Conservation (phyloP, 179 eudicot genomes). For the Drosera spatulata region DNA sequence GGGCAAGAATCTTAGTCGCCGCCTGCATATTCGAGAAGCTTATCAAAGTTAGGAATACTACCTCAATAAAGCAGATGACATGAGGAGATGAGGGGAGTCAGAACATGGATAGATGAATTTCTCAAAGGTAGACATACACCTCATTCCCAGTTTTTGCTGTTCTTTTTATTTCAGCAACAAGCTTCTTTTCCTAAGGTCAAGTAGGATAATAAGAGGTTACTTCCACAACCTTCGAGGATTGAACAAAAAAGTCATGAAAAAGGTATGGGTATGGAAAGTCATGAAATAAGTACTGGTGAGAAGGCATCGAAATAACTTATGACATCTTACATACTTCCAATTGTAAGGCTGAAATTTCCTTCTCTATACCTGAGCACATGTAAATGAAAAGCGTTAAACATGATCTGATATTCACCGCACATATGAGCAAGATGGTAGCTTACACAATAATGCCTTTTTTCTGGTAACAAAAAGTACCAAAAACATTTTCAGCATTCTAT, state of each 20-base stretch:
- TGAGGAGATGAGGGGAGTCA: too few species aligned
- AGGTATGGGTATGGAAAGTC: too few species aligned
- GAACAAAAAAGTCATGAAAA: too few species aligned
- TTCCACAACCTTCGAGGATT: too few species aligned
- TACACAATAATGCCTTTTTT: too few species aligned
- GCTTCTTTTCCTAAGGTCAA: slow-evolving; percentile 67
- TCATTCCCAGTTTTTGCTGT: slow-evolving; percentile 90
- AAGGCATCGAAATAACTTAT: not conserved
- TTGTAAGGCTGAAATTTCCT: slow-evolving; percentile 71
- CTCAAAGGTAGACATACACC: too few species aligned
- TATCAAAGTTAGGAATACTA: slow-evolving; percentile 6
- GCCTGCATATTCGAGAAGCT: slow-evolving; percentile 31
- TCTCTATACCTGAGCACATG: slow-evolving; percentile 64
- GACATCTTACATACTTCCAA: slow-evolving; percentile 49
- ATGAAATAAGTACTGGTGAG: too few species aligned
- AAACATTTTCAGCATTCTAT: too few species aligned
- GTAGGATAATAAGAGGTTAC: not conserved
- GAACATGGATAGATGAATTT: too few species aligned
- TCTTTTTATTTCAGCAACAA: slow-evolving; percentile 93
- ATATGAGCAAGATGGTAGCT: too few species aligned
- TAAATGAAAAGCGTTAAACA: slow-evolving; percentile 1
- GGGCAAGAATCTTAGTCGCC: slow-evolving; percentile 92
- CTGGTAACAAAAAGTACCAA: too few species aligned
- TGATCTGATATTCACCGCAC: too few species aligned
- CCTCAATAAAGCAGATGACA: slow-evolving; percentile 27